phyloP scores from a whole-genome alignment of 768 basidiomycete genomes.

The Leucocoprinus birnbaumii region DNA sequence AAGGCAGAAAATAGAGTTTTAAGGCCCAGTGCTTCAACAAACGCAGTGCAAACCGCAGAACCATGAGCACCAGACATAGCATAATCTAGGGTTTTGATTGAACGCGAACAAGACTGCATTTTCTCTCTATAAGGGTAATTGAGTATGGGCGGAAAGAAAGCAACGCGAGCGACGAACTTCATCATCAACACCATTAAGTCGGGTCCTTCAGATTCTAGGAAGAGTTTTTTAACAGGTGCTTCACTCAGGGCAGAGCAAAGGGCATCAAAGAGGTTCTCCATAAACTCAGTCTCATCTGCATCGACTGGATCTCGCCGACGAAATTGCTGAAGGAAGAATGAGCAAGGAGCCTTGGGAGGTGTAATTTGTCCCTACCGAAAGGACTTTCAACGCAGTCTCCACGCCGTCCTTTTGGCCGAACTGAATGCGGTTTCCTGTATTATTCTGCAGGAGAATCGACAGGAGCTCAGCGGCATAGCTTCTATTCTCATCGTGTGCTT shows the following conservation, averaged over 20 bases:
- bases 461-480: conserved; percentile 91
- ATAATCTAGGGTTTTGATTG: conserved; percentile 90
- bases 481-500: conserved; percentile 84
- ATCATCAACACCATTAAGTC: conserved; percentile 99
- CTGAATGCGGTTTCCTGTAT: conserved; percentile 61
- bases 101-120: conserved; percentile 70
- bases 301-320: conserved; percentile 81
- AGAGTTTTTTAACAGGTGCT: conserved; percentile 72
- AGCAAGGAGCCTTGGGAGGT: not conserved
- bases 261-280: conserved; percentile 94
- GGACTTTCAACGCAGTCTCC: conserved; percentile 68
- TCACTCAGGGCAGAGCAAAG: conserved; percentile 86
- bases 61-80: conserved; percentile 81
- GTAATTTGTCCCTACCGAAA: conserved; percentile 59
- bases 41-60: conserved; percentile 70
- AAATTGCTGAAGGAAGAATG: conserved; percentile 61
- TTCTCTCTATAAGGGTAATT: conserved; percentile 59
- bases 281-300: conserved; percentile 92
- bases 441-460: conserved; percentile 85
- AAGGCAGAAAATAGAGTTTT: conserved; percentile 89
- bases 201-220: conserved; percentile 88
- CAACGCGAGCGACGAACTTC: conserved; percentile 59
- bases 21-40: conserved; percentile 84
- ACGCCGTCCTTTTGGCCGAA: conserved; percentile 77
- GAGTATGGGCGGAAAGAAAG: not conserved